A percentile compares a stretch with the other conserved stretches of the same genome.
Conservation (phyloP, 2,329 filamentous ascomycete genomes). For the Aspergillus hiratsukae region DNA sequence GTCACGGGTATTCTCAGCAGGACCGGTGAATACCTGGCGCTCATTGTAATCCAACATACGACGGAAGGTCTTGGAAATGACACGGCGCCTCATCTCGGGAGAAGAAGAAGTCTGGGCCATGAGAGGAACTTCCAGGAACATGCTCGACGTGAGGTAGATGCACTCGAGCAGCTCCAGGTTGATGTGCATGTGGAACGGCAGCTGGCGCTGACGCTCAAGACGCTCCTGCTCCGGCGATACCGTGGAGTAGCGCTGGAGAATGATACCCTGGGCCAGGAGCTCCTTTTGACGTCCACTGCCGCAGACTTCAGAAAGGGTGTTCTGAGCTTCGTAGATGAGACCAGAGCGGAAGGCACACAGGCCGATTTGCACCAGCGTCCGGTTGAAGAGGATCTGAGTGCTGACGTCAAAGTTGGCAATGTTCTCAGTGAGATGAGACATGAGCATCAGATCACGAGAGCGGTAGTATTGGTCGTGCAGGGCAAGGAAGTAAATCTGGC, state of each 20-base stretch:
- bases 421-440: constrained; percentile 97
- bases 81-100: constrained; percentile 91
- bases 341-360: constrained; percentile 97
- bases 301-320: constrained; percentile 95
- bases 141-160: constrained; percentile 97
- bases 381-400: constrained; percentile 98
- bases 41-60: constrained; percentile 99
- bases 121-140: constrained; percentile 96
- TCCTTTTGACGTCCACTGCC: constrained; percentile 98
- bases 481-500: constrained; percentile 97
- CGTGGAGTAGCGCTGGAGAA: constrained; percentile 94
- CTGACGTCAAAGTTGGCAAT: constrained; percentile 95
- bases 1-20: constrained; percentile 96
- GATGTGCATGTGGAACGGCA: constrained; percentile 99
- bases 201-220: constrained; percentile 91
- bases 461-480: constrained; percentile 98
- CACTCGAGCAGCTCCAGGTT: constrained; percentile 97
- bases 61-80: constrained; percentile 99
- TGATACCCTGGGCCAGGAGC: constrained; percentile 92
- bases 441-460: constrained; percentile 97
- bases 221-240: constrained; percentile 97
- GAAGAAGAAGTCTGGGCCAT: constrained; percentile 95
- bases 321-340: constrained; percentile 95
- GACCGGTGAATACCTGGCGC: constrained; percentile 97
- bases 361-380: constrained; percentile 93